Conservation (phyloP, 495 filamentous ascomycete species). For the Stereocaulon alpinum region DNA sequence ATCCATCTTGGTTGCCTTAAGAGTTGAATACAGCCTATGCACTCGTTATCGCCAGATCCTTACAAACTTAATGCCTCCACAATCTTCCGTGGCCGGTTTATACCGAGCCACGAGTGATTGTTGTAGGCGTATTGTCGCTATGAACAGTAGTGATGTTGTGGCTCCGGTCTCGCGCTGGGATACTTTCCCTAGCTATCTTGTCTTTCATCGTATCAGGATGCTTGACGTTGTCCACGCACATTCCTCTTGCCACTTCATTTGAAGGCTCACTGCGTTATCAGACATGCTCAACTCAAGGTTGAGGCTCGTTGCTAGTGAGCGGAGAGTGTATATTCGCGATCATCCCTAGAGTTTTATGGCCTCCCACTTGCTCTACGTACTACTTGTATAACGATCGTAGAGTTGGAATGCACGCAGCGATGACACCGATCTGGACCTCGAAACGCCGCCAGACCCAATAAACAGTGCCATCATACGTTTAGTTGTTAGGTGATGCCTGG, state of each 20-base stretch:
- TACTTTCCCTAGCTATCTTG: constrained; percentile 17
- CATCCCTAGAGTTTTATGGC: background rate
- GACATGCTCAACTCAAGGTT: constrained; percentile 16
- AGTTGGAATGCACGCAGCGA: constrained; percentile 21
- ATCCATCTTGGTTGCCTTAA: no score
- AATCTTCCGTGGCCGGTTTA: background rate
- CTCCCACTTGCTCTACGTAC: constrained; percentile 1
- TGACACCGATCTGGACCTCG: constrained; percentile 21
- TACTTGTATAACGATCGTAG: constrained; percentile 14
- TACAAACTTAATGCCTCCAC: no score
- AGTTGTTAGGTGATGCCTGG: constrained; percentile 16
- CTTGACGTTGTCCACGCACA: background rate
- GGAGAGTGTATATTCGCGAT: constrained; percentile 20
- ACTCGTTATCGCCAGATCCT: no score
- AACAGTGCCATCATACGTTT: constrained; percentile 20
- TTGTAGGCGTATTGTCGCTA: background rate
- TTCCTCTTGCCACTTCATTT: background rate
- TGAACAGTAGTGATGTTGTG: background rate
- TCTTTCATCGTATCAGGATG: constrained; percentile 14
- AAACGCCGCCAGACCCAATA: constrained; percentile 23
- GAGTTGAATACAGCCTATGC: no score
- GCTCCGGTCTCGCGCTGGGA: constrained; percentile 3
- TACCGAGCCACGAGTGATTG: background rate
- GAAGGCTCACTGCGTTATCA: background rate
- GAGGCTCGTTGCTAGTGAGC: constrained; percentile 11